phyloP scores from a whole-genome alignment of 768 basidiomycete genomes.

The Austroboletus eburneus region DNA sequence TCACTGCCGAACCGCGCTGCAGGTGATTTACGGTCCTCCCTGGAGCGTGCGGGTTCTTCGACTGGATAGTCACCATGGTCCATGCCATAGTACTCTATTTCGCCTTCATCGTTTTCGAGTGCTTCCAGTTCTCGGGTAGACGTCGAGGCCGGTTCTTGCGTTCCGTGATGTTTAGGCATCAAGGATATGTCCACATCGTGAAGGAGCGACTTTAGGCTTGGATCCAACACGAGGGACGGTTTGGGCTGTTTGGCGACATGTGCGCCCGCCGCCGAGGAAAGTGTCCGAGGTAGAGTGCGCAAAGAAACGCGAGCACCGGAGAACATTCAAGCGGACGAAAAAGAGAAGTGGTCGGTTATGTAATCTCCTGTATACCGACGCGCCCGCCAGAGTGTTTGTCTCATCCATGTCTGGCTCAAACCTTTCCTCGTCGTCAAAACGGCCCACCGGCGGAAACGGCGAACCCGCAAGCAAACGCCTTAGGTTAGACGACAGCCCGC shows the following conservation, averaged over 20 bases:
- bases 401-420: slow-evolving; percentile 14
- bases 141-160: slow-evolving; percentile 18
- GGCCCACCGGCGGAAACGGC: slow-evolving; percentile 4
- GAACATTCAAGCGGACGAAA: slow-evolving; percentile 18
- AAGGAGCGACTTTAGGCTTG: slow-evolving; percentile 57
- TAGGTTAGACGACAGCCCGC: slow-evolving; percentile 18
- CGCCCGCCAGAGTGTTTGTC: too few species aligned
- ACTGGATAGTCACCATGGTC: slow-evolving; percentile 29
- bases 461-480: slow-evolving; percentile 31
- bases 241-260: slow-evolving; percentile 44
- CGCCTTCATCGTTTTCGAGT: slow-evolving; percentile 34
- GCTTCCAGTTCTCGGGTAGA: slow-evolving; percentile 54
- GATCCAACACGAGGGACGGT: slow-evolving; percentile 59
- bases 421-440: slow-evolving; percentile 6
- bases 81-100: slow-evolving; percentile 30
- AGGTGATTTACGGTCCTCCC: slow-evolving; percentile 61
- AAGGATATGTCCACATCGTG: slow-evolving; percentile 68
- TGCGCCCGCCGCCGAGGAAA: slow-evolving; percentile 31
- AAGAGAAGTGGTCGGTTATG: too few species aligned
- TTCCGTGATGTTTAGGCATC: slow-evolving; percentile 30
- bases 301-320: slow-evolving; percentile 19
- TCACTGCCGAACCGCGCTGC: slow-evolving; percentile 80
- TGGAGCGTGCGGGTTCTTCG: slow-evolving; percentile 23
- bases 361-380: slow-evolving; percentile 6
- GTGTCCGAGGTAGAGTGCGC: slow-evolving; percentile 22